Conservation (phyloP, 495 filamentous ascomycete species). For the Daldinia childiae region DNA sequence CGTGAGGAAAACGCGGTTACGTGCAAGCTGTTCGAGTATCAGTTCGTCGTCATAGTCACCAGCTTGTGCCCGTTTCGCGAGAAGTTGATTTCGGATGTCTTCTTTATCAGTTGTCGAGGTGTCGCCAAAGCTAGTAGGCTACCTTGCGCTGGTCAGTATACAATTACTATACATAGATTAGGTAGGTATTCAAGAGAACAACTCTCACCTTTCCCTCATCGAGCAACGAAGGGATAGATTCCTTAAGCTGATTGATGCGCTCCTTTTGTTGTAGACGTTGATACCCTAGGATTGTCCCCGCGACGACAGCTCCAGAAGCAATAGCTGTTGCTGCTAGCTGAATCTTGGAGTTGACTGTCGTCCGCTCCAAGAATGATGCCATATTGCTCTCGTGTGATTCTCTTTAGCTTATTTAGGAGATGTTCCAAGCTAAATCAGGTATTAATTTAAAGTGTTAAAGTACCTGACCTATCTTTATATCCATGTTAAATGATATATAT, state of each 20-base stretch:
- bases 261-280: slow-evolving; percentile 71
- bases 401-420: too few relatives aligned
- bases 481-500: too few relatives aligned
- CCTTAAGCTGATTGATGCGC: slow-evolving; percentile 73
- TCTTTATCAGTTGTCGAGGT: slow-evolving; percentile 73
- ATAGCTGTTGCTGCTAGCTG: slow-evolving; percentile 82
- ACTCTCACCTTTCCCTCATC: slow-evolving; percentile 43
- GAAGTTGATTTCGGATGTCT: slow-evolving; percentile 76
- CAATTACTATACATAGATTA: slow-evolving; percentile 31
- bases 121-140: slow-evolving; percentile 80
- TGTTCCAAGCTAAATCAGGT: not conserved
- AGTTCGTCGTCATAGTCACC: slow-evolving; percentile 96
- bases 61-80: slow-evolving; percentile 80
- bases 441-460: not conserved
- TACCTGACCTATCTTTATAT: too few relatives aligned
- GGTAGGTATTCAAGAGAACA: not conserved
- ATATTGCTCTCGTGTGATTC: slow-evolving; percentile 30
- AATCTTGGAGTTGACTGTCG: slow-evolving; percentile 48
- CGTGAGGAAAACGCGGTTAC: slow-evolving; percentile 91
- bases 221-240: slow-evolving; percentile 71
- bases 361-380: slow-evolving; percentile 51
- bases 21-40: slow-evolving; percentile 93
- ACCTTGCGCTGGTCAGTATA: slow-evolving; percentile 53
- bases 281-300: slow-evolving; percentile 74
- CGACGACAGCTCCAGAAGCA: slow-evolving; percentile 77